Base-by-base conservation (phyloP, 306 rosid species). In the Trifolium dubium region DNA sequence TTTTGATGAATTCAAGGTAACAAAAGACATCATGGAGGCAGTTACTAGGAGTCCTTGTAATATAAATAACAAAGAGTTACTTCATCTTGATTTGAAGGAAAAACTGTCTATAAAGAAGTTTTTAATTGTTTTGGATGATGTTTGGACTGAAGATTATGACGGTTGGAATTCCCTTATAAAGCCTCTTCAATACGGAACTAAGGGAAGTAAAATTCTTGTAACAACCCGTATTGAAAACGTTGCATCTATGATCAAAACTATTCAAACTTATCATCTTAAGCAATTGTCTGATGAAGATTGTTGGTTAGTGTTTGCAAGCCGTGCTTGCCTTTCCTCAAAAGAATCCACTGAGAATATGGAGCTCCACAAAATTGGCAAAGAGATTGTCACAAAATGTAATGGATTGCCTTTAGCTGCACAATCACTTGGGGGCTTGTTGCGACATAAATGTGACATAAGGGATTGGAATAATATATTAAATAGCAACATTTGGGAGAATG, bases 331-430 rank as follows among this genome's bases (percentile, higher is more conserved):
- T 68, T 49, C 73, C 10, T 4, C 12, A 18, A 34, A 34, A 4
- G 6, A 10, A 8, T 9, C 19, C 43, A 15, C 0, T 2, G 10
- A 0, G 18, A 3, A 69, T 29, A 23, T 30, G 32, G n/a, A 2
- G 5, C 28, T 78, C 5, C n/a, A 55, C 30, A 14, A 64, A 2
- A 43, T 35, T 4, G 58, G 35, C 0, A 8, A 31, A 15, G 39
- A 73, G 31, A 67, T 82, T n/a, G 59, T 68, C 8, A 23, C 3
- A 0, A 82, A 63, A 17, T 77, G 82, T 15, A 44, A 62, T 23
- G 86, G 86, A 1, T 43, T 82, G 44, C 86, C 86, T 1, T n/a
- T 83, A 41, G 83, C 79, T 0, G 74, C 74, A 10, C 62, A 69
- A 31, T 28, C 71, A 0, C 58, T 69, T 43, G 77, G 80, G 13